These are phyloP conservation scores for Misopates orontium DNA, from an alignment of 257 asterid species.

Conservation along the genomic window DNA sequence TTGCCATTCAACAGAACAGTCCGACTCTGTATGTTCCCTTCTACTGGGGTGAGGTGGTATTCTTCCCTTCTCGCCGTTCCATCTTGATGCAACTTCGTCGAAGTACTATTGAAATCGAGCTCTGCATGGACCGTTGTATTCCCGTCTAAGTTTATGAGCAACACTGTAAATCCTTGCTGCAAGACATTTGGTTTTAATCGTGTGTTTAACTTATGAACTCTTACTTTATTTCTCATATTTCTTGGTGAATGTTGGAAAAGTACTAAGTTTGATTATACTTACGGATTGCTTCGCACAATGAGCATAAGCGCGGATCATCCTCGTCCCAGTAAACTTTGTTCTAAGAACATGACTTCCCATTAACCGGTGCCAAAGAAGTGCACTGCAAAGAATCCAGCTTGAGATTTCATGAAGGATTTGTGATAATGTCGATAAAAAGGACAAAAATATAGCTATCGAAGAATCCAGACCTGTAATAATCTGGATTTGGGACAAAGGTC, in stretches of 20 bases:
- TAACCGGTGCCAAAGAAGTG: slow-evolving; percentile 87
- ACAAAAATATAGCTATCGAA: not conserved
- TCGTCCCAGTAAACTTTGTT: slow-evolving; percentile 52
- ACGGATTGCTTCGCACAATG: slow-evolving; percentile 80
- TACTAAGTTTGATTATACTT: slow-evolving; percentile 31
- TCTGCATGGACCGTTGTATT: slow-evolving; percentile 40
- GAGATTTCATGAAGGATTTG: not conserved
- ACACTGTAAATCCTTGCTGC: slow-evolving; percentile 69
- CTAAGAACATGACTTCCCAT: slow-evolving; percentile 69
- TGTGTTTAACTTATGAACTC: not conserved
- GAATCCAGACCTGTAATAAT: slow-evolving; percentile 69
- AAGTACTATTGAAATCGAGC: slow-evolving; percentile 38
- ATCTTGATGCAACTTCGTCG: slow-evolving; percentile 23
- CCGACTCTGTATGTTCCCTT: slow-evolving; percentile 72
- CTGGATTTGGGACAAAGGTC: slow-evolving; percentile 77
- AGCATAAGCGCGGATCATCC: slow-evolving; percentile 66
- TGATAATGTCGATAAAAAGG: not conserved
- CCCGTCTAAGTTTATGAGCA: slow-evolving; percentile 76
- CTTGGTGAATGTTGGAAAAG: not conserved
- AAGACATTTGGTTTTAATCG: slow-evolving; percentile 18
- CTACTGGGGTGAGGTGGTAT: slow-evolving; percentile 76
- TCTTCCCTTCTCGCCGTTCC: slow-evolving; percentile 60
- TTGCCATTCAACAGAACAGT: slow-evolving; percentile 68
- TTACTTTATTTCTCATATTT: not conserved
- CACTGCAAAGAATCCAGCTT: slow-evolving; percentile 43